phyloP scores from a whole-genome alignment of 2,329 filamentous ascomycete species.

The Cytospora schulzeri region DNA sequence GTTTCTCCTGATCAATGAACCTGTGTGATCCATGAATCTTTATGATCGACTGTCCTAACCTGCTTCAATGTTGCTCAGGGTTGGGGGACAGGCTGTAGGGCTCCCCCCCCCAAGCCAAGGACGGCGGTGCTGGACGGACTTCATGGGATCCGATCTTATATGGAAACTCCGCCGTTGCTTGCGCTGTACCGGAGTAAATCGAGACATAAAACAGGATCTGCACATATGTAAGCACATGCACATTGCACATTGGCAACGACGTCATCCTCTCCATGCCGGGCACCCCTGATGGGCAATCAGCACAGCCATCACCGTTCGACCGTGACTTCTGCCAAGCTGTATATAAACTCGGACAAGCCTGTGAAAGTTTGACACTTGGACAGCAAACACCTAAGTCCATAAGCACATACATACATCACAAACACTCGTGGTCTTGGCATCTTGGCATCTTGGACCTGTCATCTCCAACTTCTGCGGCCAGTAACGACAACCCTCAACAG shows the following conservation, averaged over 20 bases:
- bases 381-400: not conserved
- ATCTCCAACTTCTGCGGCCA: not conserved
- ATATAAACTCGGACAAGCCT: slow-evolving; percentile 1
- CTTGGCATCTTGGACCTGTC: not conserved
- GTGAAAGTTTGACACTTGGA: not conserved
- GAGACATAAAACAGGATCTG: not conserved
- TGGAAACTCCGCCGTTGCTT: not conserved
- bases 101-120: no score
- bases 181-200: not conserved
- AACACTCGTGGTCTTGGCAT: not conserved
- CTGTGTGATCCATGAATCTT: no score
- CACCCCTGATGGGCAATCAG: not conserved
- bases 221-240: not conserved
- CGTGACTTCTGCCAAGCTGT: not conserved
- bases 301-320: slow-evolving; percentile 2
- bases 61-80: no score
- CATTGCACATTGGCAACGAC: not conserved
- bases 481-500: not conserved
- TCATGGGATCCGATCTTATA: not conserved
- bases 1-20: no score
- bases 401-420: no score
- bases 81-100: no score
- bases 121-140: not conserved
- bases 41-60: no score
- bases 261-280: not conserved